These are phyloP conservation scores for Aspergillus udagawae DNA, from an alignment of 2,329 filamentous ascomycete genomes.

Conservation along the genomic window DNA sequence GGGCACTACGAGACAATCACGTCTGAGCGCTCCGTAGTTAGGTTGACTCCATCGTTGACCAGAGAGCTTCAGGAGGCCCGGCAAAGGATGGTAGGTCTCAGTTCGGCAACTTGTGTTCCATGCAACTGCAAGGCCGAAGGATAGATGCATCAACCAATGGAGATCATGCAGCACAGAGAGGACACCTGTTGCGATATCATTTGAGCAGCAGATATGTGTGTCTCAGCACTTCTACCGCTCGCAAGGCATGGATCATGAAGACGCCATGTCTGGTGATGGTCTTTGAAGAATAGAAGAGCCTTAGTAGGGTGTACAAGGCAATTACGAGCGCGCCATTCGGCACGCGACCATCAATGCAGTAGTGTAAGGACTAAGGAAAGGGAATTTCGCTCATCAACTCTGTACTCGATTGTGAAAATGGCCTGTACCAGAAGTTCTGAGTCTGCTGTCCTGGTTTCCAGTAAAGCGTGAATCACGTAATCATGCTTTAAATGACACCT, in stretches of 20 bases:
- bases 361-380: too few species aligned
- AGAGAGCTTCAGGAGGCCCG: background rate
- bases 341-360: background rate
- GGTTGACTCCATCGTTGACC: background rate
- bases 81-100: background rate
- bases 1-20: background rate
- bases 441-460: background rate
- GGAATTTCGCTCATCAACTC: background rate
- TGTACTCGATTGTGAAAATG: background rate
- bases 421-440: background rate
- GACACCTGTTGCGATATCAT: constrained; percentile 13
- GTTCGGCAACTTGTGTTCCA: background rate
- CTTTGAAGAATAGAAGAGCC: background rate
- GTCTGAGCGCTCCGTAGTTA: background rate
- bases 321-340: background rate
- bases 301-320: background rate
- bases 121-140: background rate
- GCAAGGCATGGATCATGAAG: background rate
- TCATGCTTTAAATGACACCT: background rate
- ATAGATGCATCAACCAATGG: constrained; percentile 4
- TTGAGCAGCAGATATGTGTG: constrained; percentile 2
- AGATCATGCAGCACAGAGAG: constrained; percentile 6
- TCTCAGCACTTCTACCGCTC: background rate
- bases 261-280: background rate
- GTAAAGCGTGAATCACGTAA: background rate